phyloP scores from a whole-genome alignment of 2,329 filamentous ascomycete genomes.

The Stromatinia cepivora region DNA sequence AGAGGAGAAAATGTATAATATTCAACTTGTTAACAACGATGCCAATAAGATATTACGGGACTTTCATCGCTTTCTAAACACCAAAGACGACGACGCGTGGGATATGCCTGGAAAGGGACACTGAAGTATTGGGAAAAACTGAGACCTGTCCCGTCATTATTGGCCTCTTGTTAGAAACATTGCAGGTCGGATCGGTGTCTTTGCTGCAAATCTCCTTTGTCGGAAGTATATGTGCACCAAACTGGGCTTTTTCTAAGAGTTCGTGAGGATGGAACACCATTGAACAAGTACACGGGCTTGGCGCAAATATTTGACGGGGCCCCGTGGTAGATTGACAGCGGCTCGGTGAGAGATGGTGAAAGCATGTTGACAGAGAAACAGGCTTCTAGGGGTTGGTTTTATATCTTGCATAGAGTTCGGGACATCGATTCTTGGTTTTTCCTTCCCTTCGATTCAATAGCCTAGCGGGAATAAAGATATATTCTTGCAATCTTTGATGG shows the following conservation, averaged over 20 bases:
- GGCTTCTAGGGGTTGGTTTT: too few species aligned
- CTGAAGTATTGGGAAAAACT: neutral
- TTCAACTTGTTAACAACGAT: neutral
- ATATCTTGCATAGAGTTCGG: too few species aligned
- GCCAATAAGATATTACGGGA: too few species aligned
- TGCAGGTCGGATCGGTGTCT: rapidly evolving
- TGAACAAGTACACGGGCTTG: neutral
- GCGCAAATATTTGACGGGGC: neutral
- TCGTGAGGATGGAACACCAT: neutral
- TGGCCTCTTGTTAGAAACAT: rapidly evolving
- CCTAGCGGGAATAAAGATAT: too few species aligned
- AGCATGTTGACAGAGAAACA: neutral
- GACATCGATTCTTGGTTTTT: too few species aligned
- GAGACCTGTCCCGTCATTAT: neutral
- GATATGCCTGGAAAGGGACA: neutral
- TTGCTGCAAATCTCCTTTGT: neutral
- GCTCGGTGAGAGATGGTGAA: neutral
- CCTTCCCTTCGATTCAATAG: too few species aligned
- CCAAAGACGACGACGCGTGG: neutral
- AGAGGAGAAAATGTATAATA: rapidly evolving
- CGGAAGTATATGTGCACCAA: rapidly evolving
- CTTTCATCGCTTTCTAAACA: neutral
- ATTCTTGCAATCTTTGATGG: too few species aligned
- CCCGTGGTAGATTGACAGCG: neutral
- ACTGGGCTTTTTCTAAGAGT: rapidly evolving